Evolutionary conservation across 441 rosid genomes (phyloP).

Genomic region (Raphanus hybrid): DNA sequence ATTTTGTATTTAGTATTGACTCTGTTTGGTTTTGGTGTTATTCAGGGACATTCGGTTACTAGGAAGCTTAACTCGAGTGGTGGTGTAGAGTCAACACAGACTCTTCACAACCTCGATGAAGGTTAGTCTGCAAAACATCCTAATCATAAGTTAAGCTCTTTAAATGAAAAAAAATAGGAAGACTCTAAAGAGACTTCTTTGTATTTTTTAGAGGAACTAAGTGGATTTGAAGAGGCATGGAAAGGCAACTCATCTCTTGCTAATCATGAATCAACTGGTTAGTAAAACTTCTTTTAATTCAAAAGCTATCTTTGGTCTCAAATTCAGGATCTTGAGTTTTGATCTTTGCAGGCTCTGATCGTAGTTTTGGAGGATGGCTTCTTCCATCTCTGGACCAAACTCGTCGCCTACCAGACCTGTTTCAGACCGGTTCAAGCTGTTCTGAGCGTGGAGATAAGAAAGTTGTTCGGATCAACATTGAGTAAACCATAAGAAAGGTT

Average conservation of each 20-base stretch:
- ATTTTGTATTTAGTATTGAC: not conserved
- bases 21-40: slow-evolving; percentile 22
- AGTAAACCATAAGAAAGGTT: slow-evolving; percentile 38
- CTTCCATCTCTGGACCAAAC: slow-evolving; percentile 45
- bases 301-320: slow-evolving; percentile 9
- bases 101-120: slow-evolving; percentile 78
- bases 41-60: slow-evolving; percentile 80
- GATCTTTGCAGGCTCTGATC: slow-evolving; percentile 43
- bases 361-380: slow-evolving; percentile 47
- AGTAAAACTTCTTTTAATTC: not conserved
- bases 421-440: slow-evolving; percentile 25
- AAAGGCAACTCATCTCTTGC: slow-evolving; percentile 53
- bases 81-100: slow-evolving; percentile 75
- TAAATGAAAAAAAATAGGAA: not conserved
- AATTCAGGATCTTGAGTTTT: not conserved
- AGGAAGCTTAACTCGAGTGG: slow-evolving; percentile 79
- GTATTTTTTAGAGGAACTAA: slow-evolving; percentile 59
- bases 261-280: slow-evolving; percentile 47
- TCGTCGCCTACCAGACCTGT: slow-evolving; percentile 11
- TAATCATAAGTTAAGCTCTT: slow-evolving; percentile 18
- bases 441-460: slow-evolving; percentile 50
- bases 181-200: slow-evolving; percentile 4
- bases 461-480: slow-evolving; percentile 78
- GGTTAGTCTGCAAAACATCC: slow-evolving; percentile 48
- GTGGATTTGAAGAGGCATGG: slow-evolving; percentile 76